Percentiles rank a stretch among this genome's conserved stretches.
These are phyloP conservation scores for Macrocystidia cucumis DNA, from an alignment of 1,284 basidiomycete genomes.

Conservation along the genomic window DNA sequence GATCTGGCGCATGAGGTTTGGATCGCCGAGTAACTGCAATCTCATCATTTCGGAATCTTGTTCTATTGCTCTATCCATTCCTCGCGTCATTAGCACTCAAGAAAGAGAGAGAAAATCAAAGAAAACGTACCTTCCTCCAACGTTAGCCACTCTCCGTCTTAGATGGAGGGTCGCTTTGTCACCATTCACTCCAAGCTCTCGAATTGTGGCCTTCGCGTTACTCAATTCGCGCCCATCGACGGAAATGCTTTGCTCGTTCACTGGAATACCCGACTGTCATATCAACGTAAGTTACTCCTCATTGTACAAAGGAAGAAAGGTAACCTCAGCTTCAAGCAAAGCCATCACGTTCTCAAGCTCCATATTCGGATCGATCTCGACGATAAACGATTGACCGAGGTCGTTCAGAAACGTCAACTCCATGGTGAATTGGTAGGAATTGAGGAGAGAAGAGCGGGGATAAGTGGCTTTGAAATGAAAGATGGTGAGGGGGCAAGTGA, in stretches of 20 bases:
- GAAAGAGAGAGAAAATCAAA: background rate
- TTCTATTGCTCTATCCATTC: conserved; percentile 39
- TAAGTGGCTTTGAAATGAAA: conserved; percentile 4
- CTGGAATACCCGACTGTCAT: conserved; percentile 62
- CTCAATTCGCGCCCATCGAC: conserved; percentile 57
- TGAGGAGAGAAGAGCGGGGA: conserved; percentile 5
- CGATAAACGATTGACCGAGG: conserved; percentile 62
- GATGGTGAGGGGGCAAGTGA: background rate
- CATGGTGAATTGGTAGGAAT: conserved; percentile 37
- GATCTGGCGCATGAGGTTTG: conserved; percentile 70
- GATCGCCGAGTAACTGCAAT: conserved; percentile 80
- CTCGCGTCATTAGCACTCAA: conserved; percentile 2
- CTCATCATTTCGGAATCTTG: conserved; percentile 89
- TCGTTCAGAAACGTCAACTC: conserved; percentile 78
- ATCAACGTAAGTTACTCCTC: background rate
- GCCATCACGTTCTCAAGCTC: conserved; percentile 85
- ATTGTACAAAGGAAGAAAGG: conserved; percentile 7
- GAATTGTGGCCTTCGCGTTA: conserved; percentile 60
- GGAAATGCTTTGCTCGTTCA: conserved; percentile 64
- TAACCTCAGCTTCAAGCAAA: conserved; percentile 84
- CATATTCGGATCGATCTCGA: conserved; percentile 87
- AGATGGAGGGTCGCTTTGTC: conserved; percentile 62
- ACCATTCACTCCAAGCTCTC: conserved; percentile 46
- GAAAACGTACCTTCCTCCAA: conserved; percentile 51
- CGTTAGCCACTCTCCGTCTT: conserved; percentile 46